phyloP scores from a whole-genome alignment of 768 basidiomycete species.

The Mycena amicta region DNA sequence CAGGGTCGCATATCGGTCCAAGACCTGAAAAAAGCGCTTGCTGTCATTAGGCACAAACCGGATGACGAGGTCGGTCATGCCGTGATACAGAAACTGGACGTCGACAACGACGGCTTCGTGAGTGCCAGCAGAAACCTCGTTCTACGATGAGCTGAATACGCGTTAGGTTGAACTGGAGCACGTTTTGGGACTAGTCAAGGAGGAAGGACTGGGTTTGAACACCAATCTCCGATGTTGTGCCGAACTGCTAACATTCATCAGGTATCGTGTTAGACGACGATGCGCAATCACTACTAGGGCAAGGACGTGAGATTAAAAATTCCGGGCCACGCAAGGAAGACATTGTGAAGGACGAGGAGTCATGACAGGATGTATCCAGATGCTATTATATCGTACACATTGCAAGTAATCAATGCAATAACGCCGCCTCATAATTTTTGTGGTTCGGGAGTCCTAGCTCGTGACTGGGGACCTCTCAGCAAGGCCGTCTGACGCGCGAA shows the following conservation, averaged over 20 bases:
- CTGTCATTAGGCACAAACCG: conserved; percentile 92
- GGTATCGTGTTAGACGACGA: conserved; percentile 87
- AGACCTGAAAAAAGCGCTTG: conserved; percentile 88
- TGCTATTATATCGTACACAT: conserved; percentile 15
- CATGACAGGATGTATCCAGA: conserved; percentile 3
- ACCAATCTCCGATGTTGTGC: neutral
- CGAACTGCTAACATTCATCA: conserved; percentile 27
- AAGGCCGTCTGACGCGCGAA: conserved; percentile 20
- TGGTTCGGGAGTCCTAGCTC: conserved; percentile 23
- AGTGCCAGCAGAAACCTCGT: neutral
- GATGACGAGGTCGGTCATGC: conserved; percentile 86
- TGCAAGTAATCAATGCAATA: conserved; percentile 8
- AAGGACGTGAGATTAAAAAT: conserved; percentile 81
- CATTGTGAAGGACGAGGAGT: conserved; percentile 74
- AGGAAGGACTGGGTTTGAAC: conserved; percentile 75
- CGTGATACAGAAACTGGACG: conserved; percentile 91
- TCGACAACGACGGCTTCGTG: conserved; percentile 91
- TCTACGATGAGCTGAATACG: neutral
- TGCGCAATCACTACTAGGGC: conserved; percentile 79
- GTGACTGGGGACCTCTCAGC: conserved; percentile 18
- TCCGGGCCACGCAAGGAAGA: conserved; percentile 92
- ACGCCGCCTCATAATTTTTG: conserved; percentile 8
- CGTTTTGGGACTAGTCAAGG: conserved; percentile 83
- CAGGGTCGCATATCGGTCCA: conserved; percentile 88
- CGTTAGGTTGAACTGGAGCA: conserved; percentile 79